phyloP scores from a whole-genome alignment of 192 early-diverging fungal species.

The Linnemannia zychae region DNA sequence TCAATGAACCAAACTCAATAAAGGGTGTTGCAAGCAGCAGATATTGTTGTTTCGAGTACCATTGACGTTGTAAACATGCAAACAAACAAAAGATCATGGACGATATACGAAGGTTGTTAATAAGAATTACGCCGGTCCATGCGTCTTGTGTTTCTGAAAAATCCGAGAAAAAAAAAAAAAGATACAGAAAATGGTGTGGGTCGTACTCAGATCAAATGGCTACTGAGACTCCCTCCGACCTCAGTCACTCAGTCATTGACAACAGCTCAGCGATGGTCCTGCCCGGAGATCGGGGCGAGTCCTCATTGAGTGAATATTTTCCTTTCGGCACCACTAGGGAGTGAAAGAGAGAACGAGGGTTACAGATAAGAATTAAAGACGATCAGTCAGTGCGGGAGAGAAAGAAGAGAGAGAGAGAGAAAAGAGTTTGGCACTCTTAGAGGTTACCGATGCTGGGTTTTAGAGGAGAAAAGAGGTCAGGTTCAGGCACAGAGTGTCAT shows the following conservation, averaged over 20 bases:
- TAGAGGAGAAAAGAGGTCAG: not conserved
- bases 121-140: not conserved
- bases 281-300: not conserved
- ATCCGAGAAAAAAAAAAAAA: too few relatives aligned
- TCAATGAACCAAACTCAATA: not conserved
- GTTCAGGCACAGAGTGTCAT: not conserved
- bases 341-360: not conserved
- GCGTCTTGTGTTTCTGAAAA: not conserved
- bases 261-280: not conserved
- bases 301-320: not conserved
- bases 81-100: not conserved
- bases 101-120: not conserved
- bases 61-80: not conserved
- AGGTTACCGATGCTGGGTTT: conserved; percentile 5
- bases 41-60: not conserved
- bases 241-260: too few relatives aligned
- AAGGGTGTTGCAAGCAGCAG: not conserved
- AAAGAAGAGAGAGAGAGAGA: not conserved
- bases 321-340: not conserved
- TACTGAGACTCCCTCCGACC: not conserved
- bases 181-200: not conserved
- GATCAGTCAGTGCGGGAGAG: not conserved
- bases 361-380: not conserved
- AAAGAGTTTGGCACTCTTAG: not conserved
- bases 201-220: not conserved